Base-by-base conservation (phyloP, 805 yeast species). In the Ogataea populi-albae region DNA sequence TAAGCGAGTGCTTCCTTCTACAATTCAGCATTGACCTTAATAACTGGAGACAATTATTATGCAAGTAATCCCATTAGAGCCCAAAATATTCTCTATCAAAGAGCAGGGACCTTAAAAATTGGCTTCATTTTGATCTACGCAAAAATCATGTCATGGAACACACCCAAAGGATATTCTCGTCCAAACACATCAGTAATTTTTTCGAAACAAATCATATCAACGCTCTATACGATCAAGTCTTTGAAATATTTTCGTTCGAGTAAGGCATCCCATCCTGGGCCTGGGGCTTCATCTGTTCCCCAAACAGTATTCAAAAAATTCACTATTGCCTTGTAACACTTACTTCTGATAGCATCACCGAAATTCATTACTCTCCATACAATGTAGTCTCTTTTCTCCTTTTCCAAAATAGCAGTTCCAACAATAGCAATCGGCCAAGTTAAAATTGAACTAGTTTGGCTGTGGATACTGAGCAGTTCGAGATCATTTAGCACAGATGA, bases 341-440 rank as follows among this genome's bases (percentile, higher is more conserved):
- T 12, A 6, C 19, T 29, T 10, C 38, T 30, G 10, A 43, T 27
- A 5, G 39, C 46, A 15, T 40, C 38, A 8, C 45, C 41, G 24
- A 47, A 40, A 26, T 36, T 32, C n/a, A 21, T 4, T n/a, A 38
- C 15, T 15, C 49, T 27, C 40, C 41, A 32, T 17, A 27, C 32
- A 3, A 45, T 30, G 26, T 41, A 47, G 10, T 34, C 43, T 18
- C 35, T 29, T 9, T 43, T 32, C 3, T 26, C 27, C 6, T 33
- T 27, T 23, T 35, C 20, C 5, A 23, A 20, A 5, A 45, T 29
- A 2, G 41, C 44, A 3, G 45, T 38, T 6, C 49, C 52, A 9
- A 39, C 36, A 12, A 47, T 34, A 4, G 41, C 35, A 9, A 45
- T 9, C 3, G 49, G 44, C 52, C 52, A 45, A 10, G 48, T 38